These are phyloP conservation scores for Trichoderma brevicompactum DNA, from an alignment of 2,329 filamentous ascomycete genomes.

Conservation along the genomic window DNA sequence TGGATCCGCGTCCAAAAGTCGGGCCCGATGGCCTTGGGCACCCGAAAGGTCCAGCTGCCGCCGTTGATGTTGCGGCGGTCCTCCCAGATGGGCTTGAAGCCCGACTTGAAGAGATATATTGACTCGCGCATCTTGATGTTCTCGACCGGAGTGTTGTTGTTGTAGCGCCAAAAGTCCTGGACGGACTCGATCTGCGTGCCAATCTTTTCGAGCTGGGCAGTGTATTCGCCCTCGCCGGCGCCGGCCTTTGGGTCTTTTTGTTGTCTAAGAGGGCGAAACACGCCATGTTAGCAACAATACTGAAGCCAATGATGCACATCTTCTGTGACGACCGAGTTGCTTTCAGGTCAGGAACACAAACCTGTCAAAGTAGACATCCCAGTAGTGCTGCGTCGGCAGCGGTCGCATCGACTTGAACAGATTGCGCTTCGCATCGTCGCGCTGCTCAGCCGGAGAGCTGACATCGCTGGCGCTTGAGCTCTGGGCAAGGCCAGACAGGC, in stretches of 20 bases:
- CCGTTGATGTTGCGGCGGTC: conserved; percentile 85
- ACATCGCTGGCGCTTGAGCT: conserved; percentile 62
- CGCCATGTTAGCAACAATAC: not conserved
- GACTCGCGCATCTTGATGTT: conserved; percentile 77
- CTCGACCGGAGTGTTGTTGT: conserved; percentile 78
- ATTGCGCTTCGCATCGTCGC: conserved; percentile 82
- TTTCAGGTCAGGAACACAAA: conserved; percentile 34
- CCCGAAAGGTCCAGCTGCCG: conserved; percentile 90
- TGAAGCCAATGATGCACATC: too few relatives aligned
- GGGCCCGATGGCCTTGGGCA: conserved; percentile 73
- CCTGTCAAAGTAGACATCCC: conserved; percentile 72
- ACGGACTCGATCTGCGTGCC: conserved; percentile 73
- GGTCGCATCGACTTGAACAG: conserved; percentile 75
- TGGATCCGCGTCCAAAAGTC: conserved; percentile 83
- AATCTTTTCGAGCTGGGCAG: conserved; percentile 63
- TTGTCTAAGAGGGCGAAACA: not conserved
- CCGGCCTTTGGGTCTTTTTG: conserved; percentile 49
- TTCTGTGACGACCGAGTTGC: too few relatives aligned
- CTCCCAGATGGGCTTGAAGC: conserved; percentile 79
- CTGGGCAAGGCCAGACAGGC: conserved; percentile 65
- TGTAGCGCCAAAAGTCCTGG: conserved; percentile 83
- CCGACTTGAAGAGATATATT: conserved; percentile 78
- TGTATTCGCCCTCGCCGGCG: conserved; percentile 51
- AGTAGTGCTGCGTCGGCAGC: conserved; percentile 78
- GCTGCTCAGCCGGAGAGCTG: conserved; percentile 71